These are phyloP conservation scores for Penicillium waksmanii DNA, from an alignment of 495 filamentous ascomycete species.

Conservation along the genomic window DNA sequence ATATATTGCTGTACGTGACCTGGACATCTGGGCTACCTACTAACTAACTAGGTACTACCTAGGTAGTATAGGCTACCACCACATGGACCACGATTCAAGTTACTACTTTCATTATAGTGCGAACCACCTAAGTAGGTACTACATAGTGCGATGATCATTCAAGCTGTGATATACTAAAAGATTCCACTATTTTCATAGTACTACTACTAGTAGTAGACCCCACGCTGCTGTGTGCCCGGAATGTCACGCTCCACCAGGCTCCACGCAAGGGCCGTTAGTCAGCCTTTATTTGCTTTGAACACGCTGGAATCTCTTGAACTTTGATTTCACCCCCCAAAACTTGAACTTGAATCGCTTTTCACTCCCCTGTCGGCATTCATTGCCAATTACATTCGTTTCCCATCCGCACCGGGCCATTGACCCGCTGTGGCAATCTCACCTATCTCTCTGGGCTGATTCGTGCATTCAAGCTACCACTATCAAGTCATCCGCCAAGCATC, in stretches of 20 bases:
- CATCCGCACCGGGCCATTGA: conserved; percentile 3
- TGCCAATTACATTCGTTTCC: conserved; percentile 65
- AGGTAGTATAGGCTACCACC: too few relatives aligned
- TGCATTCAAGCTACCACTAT: too few relatives aligned
- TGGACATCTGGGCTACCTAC: too few relatives aligned
- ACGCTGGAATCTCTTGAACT: conserved; percentile 13
- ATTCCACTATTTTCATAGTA: too few relatives aligned
- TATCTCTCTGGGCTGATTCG: neutral
- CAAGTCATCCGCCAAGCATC: neutral
- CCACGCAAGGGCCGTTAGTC: conserved; percentile 1
- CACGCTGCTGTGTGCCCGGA: neutral
- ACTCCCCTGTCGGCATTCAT: conserved; percentile 47
- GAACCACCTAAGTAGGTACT: too few relatives aligned
- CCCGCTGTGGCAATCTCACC: neutral
- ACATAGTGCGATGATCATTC: too few relatives aligned
- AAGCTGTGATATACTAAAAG: too few relatives aligned
- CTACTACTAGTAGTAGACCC: neutral
- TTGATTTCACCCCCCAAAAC: neutral
- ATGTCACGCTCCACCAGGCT: neutral
- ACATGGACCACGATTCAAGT: too few relatives aligned
- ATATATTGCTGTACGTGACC: too few relatives aligned
- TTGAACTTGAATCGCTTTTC: neutral
- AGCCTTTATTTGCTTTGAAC: conserved; percentile 5
- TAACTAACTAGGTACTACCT: too few relatives aligned
- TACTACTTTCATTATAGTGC: too few relatives aligned